Conservation (phyloP, 352 stramenopile genomes). For the Globisporangium echinulatum region DNA sequence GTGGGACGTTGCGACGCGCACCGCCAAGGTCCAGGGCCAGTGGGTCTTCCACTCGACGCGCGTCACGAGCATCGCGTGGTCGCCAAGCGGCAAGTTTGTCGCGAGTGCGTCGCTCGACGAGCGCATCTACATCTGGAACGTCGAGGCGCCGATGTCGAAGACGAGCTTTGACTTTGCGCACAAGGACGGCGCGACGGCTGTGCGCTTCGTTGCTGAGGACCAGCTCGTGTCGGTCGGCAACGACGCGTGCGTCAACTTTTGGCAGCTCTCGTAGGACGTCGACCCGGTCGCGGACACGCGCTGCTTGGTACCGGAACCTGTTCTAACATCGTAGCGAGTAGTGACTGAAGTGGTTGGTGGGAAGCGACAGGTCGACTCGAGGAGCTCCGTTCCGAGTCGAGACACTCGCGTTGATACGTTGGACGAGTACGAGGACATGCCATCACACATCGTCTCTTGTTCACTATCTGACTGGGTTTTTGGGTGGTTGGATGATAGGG, state of each 20-base stretch:
- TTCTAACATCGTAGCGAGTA: background rate
- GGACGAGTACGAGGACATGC: background rate
- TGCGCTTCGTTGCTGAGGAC: constrained; percentile 66
- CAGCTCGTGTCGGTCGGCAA: constrained; percentile 77
- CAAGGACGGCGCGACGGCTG: constrained; percentile 74
- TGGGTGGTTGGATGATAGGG: too few relatives aligned
- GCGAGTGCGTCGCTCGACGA: constrained; percentile 93
- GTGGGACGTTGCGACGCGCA: constrained; percentile 77
- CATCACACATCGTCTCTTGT: background rate
- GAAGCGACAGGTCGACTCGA: too few relatives aligned
- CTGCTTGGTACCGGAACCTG: background rate
- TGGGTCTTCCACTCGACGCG: constrained; percentile 97
- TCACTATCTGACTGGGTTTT: background rate
- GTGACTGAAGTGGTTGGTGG: too few relatives aligned
- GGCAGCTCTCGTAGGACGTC: constrained; percentile 31
- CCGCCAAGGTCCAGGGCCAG: constrained; percentile 83
- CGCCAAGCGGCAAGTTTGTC: constrained; percentile 86
- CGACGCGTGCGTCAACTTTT: constrained; percentile 77
- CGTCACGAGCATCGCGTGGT: constrained; percentile 93
- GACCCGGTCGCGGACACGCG: background rate
- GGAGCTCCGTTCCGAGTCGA: background rate
- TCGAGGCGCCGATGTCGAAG: constrained; percentile 68
- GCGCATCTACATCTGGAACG: constrained; percentile 95
- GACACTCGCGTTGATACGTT: background rate
- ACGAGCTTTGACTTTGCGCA: constrained; percentile 70